phyloP scores from a whole-genome alignment of 768 basidiomycete species.

The Antrodiella citrinella region DNA sequence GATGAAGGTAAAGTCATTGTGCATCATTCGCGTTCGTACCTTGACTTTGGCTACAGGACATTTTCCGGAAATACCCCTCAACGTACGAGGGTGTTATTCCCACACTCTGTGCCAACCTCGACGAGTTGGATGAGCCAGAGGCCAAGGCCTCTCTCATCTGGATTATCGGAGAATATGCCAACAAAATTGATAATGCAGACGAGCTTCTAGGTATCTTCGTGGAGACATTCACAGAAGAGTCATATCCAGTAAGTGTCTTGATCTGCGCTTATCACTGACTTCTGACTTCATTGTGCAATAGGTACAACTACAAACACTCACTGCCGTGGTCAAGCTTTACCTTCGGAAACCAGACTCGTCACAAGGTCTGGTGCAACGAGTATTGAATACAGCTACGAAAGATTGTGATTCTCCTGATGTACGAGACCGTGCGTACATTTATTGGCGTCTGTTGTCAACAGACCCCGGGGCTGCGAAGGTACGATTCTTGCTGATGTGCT shows the following conservation, averaged over 20 bases:
- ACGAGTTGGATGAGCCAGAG: slow-evolving; percentile 96
- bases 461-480: slow-evolving; percentile 96
- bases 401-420: slow-evolving; percentile 97
- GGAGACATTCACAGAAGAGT: slow-evolving; percentile 89
- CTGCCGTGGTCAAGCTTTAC: slow-evolving; percentile 95
- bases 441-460: slow-evolving; percentile 91
- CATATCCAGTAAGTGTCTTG: slow-evolving; percentile 59
- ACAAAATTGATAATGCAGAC: slow-evolving; percentile 95
- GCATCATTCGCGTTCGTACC: too few species aligned
- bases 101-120: slow-evolving; percentile 87
- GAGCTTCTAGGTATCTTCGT: slow-evolving; percentile 88
- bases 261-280: neutral
- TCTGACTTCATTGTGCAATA: slow-evolving; percentile 8
- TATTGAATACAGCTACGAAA: slow-evolving; percentile 90
- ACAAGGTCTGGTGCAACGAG: slow-evolving; percentile 86
- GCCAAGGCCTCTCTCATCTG: slow-evolving; percentile 97
- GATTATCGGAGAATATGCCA: slow-evolving; percentile 98
- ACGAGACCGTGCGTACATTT: slow-evolving; percentile 94
- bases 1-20: slow-evolving; percentile 72
- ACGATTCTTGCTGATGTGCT: slow-evolving; percentile 8
- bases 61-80: slow-evolving; percentile 95
- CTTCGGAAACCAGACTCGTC: slow-evolving; percentile 91
- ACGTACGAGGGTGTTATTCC: slow-evolving; percentile 97
- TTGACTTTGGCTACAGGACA: slow-evolving; percentile 51
- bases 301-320: slow-evolving; percentile 72